phyloP scores from a whole-genome alignment of 768 basidiomycete species.

The Kwoniella sp. region DNA sequence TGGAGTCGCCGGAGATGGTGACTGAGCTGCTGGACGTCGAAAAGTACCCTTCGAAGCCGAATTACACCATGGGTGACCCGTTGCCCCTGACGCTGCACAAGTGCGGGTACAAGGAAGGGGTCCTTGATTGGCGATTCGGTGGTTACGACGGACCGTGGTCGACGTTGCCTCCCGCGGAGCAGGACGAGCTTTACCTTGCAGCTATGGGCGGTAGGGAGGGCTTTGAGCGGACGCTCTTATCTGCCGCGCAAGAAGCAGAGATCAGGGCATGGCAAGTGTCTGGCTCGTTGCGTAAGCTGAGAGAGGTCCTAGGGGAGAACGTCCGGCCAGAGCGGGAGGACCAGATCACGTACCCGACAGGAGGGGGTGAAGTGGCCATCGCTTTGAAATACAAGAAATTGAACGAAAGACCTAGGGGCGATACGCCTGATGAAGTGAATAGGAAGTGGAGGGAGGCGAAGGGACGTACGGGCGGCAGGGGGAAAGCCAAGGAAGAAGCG shows the following conservation, averaged over 20 bases:
- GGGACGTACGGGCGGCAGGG: constrained; percentile 29
- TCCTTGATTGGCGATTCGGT: constrained; percentile 71
- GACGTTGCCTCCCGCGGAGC: constrained; percentile 23
- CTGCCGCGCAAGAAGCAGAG: constrained; percentile 38
- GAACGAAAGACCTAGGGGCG: constrained; percentile 68
- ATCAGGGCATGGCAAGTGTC: constrained; percentile 66
- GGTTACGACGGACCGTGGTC: constrained; percentile 56
- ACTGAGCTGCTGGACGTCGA: constrained; percentile 72
- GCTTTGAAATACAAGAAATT: constrained; percentile 69
- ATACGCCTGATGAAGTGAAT: constrained; percentile 73
- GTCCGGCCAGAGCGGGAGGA: constrained; percentile 57
- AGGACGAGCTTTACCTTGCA: constrained; percentile 16
- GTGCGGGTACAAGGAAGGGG: constrained; percentile 68
- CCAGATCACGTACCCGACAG: constrained; percentile 65
- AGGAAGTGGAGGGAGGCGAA: constrained; percentile 69
- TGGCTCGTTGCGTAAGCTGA: constrained; percentile 68
- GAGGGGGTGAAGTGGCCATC: constrained; percentile 70
- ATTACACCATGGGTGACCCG: constrained; percentile 90
- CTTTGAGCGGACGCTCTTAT: constrained; percentile 40
- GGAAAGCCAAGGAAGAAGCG: constrained; percentile 21
- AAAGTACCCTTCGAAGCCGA: constrained; percentile 64
- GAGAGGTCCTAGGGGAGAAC: constrained; percentile 62
- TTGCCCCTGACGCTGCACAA: constrained; percentile 91
- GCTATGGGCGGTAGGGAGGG: constrained; percentile 32
- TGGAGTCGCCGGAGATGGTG: constrained; percentile 74